Base-by-base conservation (phyloP, 2,329 filamentous ascomycete species). In the Sporothrix humicola region DNA sequence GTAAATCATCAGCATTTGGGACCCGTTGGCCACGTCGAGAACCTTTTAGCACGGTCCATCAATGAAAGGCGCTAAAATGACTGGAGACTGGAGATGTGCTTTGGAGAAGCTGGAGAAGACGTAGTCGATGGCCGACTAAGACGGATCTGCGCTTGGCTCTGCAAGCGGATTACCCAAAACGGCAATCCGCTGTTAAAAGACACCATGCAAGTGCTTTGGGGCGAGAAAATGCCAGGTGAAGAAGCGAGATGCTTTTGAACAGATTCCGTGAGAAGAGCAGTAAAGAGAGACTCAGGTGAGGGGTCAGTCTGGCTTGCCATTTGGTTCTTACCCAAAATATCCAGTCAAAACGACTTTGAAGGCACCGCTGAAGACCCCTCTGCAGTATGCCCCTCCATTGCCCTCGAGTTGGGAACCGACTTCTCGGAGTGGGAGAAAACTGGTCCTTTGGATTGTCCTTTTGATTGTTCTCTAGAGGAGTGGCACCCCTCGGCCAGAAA, bases 151-250 rank as follows among this genome's bases (percentile, higher is more conserved):
- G 37, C n/a, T 44, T 31, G 69, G 69, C 15, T 54, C 52, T 10
- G n/a, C 50, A 46, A n/a, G 20, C 61, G 70, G 71, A 68, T 68
- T 68, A 31, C 71, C 50, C 20, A 68, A 72, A 72, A 59, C n/a
- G 71, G 71, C 52, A 72, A 72, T 31, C 71, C 71, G 71, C n/a
- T 26, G 56, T 15, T 31, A 46, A 44, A 44, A 10, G 44, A 46
- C 37, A 20, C 52, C 26, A 26, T 44, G 8, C 63, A 26, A 66
- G 63, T 12, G 58, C 65, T 15, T n/a, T 3, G 42, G 59, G 65
- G 20, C 48, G 48, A 37, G 65, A 23, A 69, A 17, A 37, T 37
- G 20, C 59, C 59, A 63, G 56, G 56, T 59, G 26, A 59, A 37
- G 58, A 61, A 42, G 58, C 17, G 37, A 61, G 31, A 61, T n/a